Conservation (phyloP, 1,139 yeast genomes). For the Suhomyces maxii region DNA sequence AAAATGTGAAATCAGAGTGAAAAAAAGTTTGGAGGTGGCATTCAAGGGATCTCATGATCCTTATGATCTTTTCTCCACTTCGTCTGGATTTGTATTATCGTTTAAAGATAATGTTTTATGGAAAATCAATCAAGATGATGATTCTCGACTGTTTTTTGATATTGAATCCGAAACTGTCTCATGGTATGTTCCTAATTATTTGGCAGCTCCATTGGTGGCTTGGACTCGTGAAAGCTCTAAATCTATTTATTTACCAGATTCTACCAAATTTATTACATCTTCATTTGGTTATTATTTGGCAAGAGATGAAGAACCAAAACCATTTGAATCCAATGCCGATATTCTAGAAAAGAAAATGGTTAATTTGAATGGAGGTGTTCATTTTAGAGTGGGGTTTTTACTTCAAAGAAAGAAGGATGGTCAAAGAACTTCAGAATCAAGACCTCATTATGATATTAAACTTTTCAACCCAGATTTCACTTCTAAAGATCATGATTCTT, state of each 20-base stretch:
- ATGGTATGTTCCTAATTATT: slow-evolving; percentile 61
- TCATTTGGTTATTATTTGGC: slow-evolving; percentile 55
- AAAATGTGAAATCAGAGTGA: slow-evolving; percentile 30
- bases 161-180: slow-evolving; percentile 38
- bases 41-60: slow-evolving; percentile 51
- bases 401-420: slow-evolving; percentile 50
- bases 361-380: slow-evolving; percentile 60
- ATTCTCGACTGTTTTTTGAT: slow-evolving; percentile 38
- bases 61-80: slow-evolving; percentile 37
- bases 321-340: slow-evolving; percentile 7
- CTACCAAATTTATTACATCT: slow-evolving; percentile 43
- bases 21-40: slow-evolving; percentile 54
- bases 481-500: slow-evolving; percentile 64
- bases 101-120: slow-evolving; percentile 41
- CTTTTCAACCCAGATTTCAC: slow-evolving; percentile 66
- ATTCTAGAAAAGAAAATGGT: slow-evolving; percentile 55
- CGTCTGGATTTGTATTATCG: slow-evolving; percentile 43
- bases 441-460: slow-evolving; percentile 70
- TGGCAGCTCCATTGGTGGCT: slow-evolving; percentile 55
- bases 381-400: slow-evolving; percentile 57
- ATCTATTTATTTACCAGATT: slow-evolving; percentile 45
- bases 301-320: slow-evolving; percentile 14
- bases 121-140: slow-evolving; percentile 43
- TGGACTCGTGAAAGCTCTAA: slow-evolving; percentile 58
- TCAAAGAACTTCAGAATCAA: slow-evolving; percentile 51